Evolutionary conservation across 495 filamentous ascomycete genomes (phyloP).

Genomic region (Penicillium taxi): DNA sequence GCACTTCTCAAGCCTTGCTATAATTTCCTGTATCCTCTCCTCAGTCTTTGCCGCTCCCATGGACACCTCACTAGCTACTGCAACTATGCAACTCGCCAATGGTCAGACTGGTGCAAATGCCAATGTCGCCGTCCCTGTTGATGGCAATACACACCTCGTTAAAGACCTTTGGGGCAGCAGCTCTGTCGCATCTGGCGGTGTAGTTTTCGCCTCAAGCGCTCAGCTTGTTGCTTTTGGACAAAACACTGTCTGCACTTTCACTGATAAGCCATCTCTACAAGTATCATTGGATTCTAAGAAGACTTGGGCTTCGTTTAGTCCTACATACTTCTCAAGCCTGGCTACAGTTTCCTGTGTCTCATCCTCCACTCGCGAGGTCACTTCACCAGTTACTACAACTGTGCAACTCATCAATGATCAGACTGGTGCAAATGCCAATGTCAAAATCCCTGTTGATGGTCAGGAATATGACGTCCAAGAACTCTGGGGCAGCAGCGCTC

Average conservation of each 20-base stretch:
- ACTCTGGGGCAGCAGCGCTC: slow-evolving; percentile 16
- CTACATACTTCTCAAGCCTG: too few species aligned
- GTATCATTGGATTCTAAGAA: slow-evolving; percentile 6
- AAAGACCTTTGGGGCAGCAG: slow-evolving; percentile 20
- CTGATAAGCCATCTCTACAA: slow-evolving; percentile 3
- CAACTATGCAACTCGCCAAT: slow-evolving; percentile 18
- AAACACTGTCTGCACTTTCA: slow-evolving; percentile 15
- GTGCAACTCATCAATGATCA: slow-evolving; percentile 20
- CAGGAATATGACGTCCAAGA: slow-evolving; percentile 14
- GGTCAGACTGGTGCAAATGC: slow-evolving; percentile 15
- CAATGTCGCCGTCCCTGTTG: slow-evolving; percentile 14
- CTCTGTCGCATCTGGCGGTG: slow-evolving; percentile 10
- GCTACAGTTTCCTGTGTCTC: slow-evolving; percentile 15
- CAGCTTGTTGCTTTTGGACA: slow-evolving; percentile 13
- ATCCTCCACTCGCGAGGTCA: too few species aligned
- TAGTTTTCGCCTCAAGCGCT: slow-evolving; percentile 20
- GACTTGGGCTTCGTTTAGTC: slow-evolving; percentile 8
- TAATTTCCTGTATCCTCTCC: slow-evolving; percentile 9
- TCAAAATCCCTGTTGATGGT: slow-evolving; percentile 15
- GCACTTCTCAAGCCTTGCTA: slow-evolving; percentile 12
- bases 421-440: slow-evolving; percentile 13
- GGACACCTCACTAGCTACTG: not conserved
- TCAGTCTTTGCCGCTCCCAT: slow-evolving; percentile 7
- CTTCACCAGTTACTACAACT: too few species aligned
- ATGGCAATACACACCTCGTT: slow-evolving; percentile 13